Evolutionary conservation across 1,284 basidiomycete species (phyloP), one percentile per base, ranked within the genome.

Genomic region (Salmacisia buchloeana): DNA sequence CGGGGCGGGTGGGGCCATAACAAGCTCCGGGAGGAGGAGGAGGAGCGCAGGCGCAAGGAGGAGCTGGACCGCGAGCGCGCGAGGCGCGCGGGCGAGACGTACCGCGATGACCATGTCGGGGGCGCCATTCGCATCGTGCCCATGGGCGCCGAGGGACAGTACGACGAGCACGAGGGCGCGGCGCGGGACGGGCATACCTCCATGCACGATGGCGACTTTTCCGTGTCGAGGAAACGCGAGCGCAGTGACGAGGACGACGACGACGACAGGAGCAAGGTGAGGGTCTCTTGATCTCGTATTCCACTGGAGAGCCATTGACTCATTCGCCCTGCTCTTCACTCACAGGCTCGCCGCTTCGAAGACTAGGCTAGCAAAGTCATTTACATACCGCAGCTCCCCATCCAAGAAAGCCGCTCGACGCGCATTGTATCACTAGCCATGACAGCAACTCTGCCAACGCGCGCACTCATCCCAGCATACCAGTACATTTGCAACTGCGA

Each of bases 1-100:
- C 72, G 81, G 45, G 94, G 81, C 52, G 96, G 96, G 13, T 98
- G 94, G 94, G 96, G 94, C 64, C 84, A 85, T 69, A 71, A 72
- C 41, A 60, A 72, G 21, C 38, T 77, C 39, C 77, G 84, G 36
- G 83, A 81, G 76, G 83, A 79, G 75, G 82, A 79, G 68, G 91
- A 88, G 21, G 89, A 93, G 72, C 89, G 89, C 12, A 89, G 91
- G 77, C 83, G 85, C 63, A 78, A 84, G 62, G 89, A 91, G 75
- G 85, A 89, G 67, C 91, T 38, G 13, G 33, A 46, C 3, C 10
- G n/a, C 34, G 56, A 61, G 33, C 23, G 39, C 15, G 43, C 31
- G 34, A n/a, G 45, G 29, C 49, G 43, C 29, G 43, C 27, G 2
- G 41, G 43, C 15, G 33, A 27, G 34, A 54, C 35, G 21, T 36